Conservation (phyloP, 352 stramenopile species). For the Globisporangium camurandrum region DNA sequence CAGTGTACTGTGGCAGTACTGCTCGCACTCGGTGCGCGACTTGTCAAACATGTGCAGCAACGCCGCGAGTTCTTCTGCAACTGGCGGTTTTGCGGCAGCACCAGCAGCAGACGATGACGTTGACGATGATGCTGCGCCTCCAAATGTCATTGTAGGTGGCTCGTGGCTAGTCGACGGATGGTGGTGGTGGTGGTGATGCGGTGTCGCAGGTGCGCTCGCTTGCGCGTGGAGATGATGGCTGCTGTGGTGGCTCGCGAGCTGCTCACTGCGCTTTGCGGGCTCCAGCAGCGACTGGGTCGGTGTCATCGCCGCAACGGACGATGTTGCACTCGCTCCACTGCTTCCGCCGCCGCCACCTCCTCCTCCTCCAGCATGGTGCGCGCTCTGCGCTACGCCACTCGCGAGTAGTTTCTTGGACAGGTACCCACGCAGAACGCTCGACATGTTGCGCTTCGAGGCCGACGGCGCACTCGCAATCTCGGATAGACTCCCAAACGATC, state of each 20-base stretch:
- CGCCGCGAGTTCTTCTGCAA: slow-evolving; percentile 38
- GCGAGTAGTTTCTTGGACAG: slow-evolving; percentile 33
- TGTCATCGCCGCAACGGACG: not conserved
- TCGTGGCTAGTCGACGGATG: too few species aligned
- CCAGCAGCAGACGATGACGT: too few species aligned
- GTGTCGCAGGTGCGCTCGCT: not conserved
- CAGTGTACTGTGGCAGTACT: slow-evolving; percentile 56
- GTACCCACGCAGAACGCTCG: slow-evolving; percentile 39
- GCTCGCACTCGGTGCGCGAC: slow-evolving; percentile 61
- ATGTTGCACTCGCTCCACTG: not conserved
- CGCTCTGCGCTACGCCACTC: not conserved
- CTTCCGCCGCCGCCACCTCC: not conserved
- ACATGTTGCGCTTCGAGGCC: slow-evolving; percentile 31
- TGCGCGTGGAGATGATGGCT: not conserved
- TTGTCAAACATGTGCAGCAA: slow-evolving; percentile 63
- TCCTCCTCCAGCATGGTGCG: not conserved
- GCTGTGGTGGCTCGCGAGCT: not conserved
- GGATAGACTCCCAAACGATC: slow-evolving; percentile 66
- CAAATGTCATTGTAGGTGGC: not conserved
- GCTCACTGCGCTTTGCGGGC: slow-evolving; percentile 11
- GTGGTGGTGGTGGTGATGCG: slow-evolving; percentile 4
- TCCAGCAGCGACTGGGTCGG: slow-evolving; percentile 4
- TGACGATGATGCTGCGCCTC: not conserved
- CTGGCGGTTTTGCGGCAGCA: slow-evolving; percentile 4
- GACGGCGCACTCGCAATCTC: slow-evolving; percentile 31